Base-by-base conservation (phyloP, 768 basidiomycete genomes). In the Mycena filopes region DNA sequence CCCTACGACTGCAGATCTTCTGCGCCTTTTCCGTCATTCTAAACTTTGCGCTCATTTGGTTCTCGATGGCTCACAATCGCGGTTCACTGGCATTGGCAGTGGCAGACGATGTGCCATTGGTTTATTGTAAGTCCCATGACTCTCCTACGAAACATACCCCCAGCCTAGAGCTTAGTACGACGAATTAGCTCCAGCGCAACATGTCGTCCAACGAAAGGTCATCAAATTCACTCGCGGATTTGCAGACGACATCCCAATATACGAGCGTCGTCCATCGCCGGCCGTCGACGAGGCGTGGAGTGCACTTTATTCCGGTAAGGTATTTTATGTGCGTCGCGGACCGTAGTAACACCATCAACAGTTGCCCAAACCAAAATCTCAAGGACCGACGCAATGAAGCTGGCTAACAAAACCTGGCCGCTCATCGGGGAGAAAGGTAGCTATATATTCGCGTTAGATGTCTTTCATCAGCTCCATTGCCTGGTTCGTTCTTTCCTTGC, bases 391-490 rank as follows among this genome's bases (percentile, higher is more conserved):
- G 73, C 72, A 13, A 48, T 48, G 21, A 66, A 63, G 21, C 55
- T 76, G 6, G 63, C 64, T 11, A 76, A 75, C 53, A 61, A 60
- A 36, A 74, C 2, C 68, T 76, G 29, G 70, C 68, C 18, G 70
- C 70, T 4, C 70, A 75, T 29, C 72, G 11, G 43, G 70, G 69
- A 9, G 61, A 74, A 43, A n/a, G n/a, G n/a, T n/a, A n/a, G n/a
- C n/a, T 75, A 74, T 49, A 69, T 73, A 7, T 56, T 73, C 11
- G 55, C 67, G 10, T 69, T 75, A 13, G 72, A 73, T 28, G 72
- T 76, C 5, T 76, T 73, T 61, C 76, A 76, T 47, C 71, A 75
- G 47, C 66, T 76, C 10, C 75, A 75, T 64, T 77, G 76, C 55
- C 46, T 76, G 58, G 76, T 77, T 26, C 13, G 73, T 40, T 15